Conservation (phyloP, 2,329 filamentous ascomycete genomes). For the Nemania sp. region DNA sequence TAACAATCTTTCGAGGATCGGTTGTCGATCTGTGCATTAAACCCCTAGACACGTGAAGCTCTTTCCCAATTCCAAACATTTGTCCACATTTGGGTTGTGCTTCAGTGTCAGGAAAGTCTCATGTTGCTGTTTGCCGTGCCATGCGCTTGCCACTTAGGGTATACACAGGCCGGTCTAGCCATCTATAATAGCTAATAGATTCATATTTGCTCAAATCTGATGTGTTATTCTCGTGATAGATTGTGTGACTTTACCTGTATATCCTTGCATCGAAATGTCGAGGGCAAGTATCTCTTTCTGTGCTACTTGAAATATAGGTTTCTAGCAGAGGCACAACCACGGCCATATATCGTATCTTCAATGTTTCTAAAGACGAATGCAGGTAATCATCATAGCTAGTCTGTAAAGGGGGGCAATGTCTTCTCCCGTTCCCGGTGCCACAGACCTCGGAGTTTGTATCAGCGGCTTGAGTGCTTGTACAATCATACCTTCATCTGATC, state of each 20-base stretch:
- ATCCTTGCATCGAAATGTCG: background rate
- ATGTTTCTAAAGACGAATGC: no score
- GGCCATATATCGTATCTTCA: no score
- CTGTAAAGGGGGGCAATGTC: no score
- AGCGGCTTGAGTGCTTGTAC: no score
- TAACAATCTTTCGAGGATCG: slow-evolving; percentile 33
- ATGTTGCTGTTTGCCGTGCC: slow-evolving; percentile 30
- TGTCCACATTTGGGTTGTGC: slow-evolving; percentile 5
- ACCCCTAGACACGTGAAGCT: slow-evolving; percentile 10
- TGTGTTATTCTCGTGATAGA: background rate
- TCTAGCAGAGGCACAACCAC: no score
- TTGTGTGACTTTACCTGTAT: background rate
- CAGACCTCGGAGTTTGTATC: no score
- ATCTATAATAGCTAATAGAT: slow-evolving; percentile 43
- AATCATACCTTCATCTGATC: no score
- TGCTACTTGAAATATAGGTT: no score
- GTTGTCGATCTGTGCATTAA: slow-evolving; percentile 21
- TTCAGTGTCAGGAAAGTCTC: slow-evolving; percentile 27
- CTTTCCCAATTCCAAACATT: slow-evolving; percentile 7
- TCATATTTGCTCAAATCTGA: slow-evolving; percentile 22
- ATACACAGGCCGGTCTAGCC: slow-evolving; percentile 30
- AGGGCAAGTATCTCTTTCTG: no score
- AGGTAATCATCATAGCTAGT: no score
- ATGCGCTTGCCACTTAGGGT: slow-evolving; percentile 34
- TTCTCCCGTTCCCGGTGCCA: no score